Percentiles rank a stretch among this genome's conserved stretches.
phyloP scores from a whole-genome alignment of 1,284 basidiomycete genomes.

The Baeospora myosura region DNA sequence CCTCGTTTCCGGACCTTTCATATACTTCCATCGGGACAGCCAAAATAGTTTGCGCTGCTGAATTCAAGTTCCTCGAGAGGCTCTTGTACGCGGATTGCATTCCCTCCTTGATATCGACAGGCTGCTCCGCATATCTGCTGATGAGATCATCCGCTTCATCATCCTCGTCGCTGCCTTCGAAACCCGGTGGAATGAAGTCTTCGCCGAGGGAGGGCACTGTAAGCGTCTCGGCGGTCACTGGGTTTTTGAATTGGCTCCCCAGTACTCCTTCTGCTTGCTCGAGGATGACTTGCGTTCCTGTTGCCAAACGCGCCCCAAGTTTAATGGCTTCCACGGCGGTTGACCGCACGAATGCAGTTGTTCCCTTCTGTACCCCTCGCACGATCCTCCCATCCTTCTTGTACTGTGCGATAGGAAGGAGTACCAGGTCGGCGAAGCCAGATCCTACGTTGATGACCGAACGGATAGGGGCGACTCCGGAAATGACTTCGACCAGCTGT shows the following conservation, averaged over 20 bases:
- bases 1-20: slow-evolving; percentile 84
- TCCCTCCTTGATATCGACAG: slow-evolving; percentile 77
- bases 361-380: slow-evolving; percentile 90
- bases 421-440: slow-evolving; percentile 90
- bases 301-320: slow-evolving; percentile 90
- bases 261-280: slow-evolving; percentile 93
- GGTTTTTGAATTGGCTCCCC: slow-evolving; percentile 65
- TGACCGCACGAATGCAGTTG: slow-evolving; percentile 85
- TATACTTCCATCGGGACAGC: slow-evolving; percentile 99
- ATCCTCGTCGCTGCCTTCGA: slow-evolving; percentile 33
- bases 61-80: slow-evolving; percentile 77
- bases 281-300: slow-evolving; percentile 93
- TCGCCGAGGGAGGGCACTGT: slow-evolving; percentile 31
- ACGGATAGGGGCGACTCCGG: slow-evolving; percentile 93
- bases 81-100: slow-evolving; percentile 87
- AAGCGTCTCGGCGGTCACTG: slow-evolving; percentile 62
- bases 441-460: slow-evolving; percentile 95
- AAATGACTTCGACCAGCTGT: slow-evolving; percentile 93
- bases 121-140: slow-evolving; percentile 90
- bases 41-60: slow-evolving; percentile 95
- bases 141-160: slow-evolving; percentile 49
- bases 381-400: slow-evolving; percentile 93
- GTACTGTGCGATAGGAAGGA: slow-evolving; percentile 95
- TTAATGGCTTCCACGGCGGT: slow-evolving; percentile 94
- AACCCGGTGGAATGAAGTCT: slow-evolving; percentile 18